Base-by-base conservation (phyloP, 768 basidiomycete species). In the Pleurotus platypus region DNA sequence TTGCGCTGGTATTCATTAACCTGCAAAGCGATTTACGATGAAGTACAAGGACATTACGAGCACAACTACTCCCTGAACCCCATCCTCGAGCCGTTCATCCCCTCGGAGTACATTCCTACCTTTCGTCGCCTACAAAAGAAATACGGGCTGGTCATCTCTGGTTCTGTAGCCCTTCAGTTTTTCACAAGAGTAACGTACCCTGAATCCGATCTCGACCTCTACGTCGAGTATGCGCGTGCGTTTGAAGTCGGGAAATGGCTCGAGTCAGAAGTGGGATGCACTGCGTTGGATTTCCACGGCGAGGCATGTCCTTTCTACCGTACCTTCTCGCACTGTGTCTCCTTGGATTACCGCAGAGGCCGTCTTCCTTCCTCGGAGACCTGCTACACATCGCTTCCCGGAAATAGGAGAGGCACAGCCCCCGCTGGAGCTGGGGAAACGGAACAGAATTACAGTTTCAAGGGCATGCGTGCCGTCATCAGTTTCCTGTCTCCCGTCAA, bases 161-260 rank as follows among this genome's bases (percentile, higher is more conserved):
- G 83, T 8, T 83, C 82, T 0, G 70, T 67, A 24, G 82, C 80
- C 0, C 72, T 83, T 2, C 82, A 84, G 49, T 81, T 82, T 60
- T 70, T 85, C 42, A 76, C 78, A 48, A 63, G 80, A 13, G 60
- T 69, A 0, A 66, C 67, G 37, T 83, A 81, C 58, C 67, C 71
- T 2, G 71, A 70, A 3, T 72, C 81, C 0, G 82, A 84, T 60
- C 72, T 85, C 6, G 83, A 85, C 55, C 39, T 84, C 3, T 84
- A 84, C 62, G 67, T 72, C 13, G 66, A 75, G 5, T 69, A 72
- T 2, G 63, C 65, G 0, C 62, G 66, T 37, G 63, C 68, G 40
- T 46, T 57, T 12, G 67, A 69, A 18, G 65, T 83, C 4, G 71
- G 69, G 0, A 46, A 46, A 6, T 80, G 75, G 66, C 62, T 83